These are phyloP conservation scores for Biscogniauxia mediterranea DNA, from an alignment of 2,329 filamentous ascomycete species.

Conservation along the genomic window DNA sequence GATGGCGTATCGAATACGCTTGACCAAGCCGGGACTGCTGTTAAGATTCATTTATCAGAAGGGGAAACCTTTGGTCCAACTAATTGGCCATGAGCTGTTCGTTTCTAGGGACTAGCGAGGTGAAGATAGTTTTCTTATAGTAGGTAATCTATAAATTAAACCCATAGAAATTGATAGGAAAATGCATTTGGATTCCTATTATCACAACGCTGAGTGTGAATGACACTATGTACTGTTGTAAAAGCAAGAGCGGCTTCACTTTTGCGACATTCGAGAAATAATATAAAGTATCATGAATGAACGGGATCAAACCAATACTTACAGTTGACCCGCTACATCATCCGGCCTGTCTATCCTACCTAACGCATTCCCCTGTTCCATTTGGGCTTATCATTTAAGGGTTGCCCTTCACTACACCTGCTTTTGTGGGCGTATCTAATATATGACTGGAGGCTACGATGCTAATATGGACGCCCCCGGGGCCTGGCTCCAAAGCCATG, in stretches of 20 bases:
- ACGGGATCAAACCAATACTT: slow-evolving; percentile 1
- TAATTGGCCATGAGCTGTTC: slow-evolving; percentile 40
- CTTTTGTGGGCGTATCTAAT: slow-evolving; percentile 32
- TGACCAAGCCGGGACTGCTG: slow-evolving; percentile 44
- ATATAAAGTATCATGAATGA: not conserved
- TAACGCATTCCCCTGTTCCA: slow-evolving; percentile 25
- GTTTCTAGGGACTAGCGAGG: not conserved
- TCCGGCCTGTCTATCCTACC: slow-evolving; percentile 28
- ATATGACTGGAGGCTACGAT: slow-evolving; percentile 30
- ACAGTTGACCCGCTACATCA: slow-evolving; percentile 30
- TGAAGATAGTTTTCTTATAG: not conserved
- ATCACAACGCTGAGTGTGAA: no score
- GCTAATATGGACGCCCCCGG: slow-evolving; percentile 37
- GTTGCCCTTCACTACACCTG: slow-evolving; percentile 45
- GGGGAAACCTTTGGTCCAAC: slow-evolving; percentile 53
- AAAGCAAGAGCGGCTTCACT: no score
- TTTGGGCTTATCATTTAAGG: slow-evolving; percentile 35
- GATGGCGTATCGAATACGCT: slow-evolving; percentile 44
- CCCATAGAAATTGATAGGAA: no score
- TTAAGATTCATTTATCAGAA: slow-evolving; percentile 40
- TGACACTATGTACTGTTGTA: no score
- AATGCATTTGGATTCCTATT: no score
- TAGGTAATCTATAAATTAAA: no score
- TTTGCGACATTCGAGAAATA: no score
- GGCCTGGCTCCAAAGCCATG: slow-evolving; percentile 41